These are phyloP conservation scores for Parachaetomium inaequale DNA, from an alignment of 495 filamentous ascomycete genomes.

Conservation along the genomic window DNA sequence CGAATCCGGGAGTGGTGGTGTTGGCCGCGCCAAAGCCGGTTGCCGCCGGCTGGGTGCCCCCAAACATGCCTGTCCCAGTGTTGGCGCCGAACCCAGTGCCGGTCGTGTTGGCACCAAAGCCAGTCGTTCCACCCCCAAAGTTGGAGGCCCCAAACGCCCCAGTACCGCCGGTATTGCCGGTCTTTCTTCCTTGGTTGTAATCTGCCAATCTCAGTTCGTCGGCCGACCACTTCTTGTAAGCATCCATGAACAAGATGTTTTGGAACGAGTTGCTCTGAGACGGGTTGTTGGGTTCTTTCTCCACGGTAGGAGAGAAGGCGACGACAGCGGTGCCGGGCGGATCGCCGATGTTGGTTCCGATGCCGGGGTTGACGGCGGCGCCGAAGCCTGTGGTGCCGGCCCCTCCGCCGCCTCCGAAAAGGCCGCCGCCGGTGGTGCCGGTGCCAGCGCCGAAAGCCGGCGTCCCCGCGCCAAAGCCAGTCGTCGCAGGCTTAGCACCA, in stretches of 20 bases:
- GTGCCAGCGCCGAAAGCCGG: conserved; percentile 44
- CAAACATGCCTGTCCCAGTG: conserved; percentile 49
- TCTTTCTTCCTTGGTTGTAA: conserved; percentile 80
- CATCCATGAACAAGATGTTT: conserved; percentile 78
- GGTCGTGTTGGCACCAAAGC: conserved; percentile 48
- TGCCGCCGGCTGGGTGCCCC: conserved; percentile 33
- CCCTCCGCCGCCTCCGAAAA: conserved; percentile 45
- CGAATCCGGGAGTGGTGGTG: conserved; percentile 36
- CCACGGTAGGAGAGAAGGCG: conserved; percentile 68
- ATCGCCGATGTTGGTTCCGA: conserved; percentile 44
- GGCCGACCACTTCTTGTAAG: conserved; percentile 83
- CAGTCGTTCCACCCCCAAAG: conserved; percentile 41
- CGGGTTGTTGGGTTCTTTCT: conserved; percentile 68
- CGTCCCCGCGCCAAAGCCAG: conserved; percentile 31
- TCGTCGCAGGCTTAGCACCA: conserved; percentile 35
- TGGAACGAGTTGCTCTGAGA: conserved; percentile 70
- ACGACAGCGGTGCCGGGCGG: conserved; percentile 66
- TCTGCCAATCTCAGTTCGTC: conserved; percentile 89
- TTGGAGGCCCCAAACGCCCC: conserved; percentile 75
- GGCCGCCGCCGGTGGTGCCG: conserved; percentile 42
- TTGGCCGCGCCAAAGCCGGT: conserved; percentile 44
- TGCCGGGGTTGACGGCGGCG: conserved; percentile 40
- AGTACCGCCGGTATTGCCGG: conserved; percentile 72
- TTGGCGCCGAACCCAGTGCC: conserved; percentile 50
- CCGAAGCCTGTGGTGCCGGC: conserved; percentile 51